Base-by-base conservation (phyloP, 805 yeast species). In the Candida loeiensis region DNA sequence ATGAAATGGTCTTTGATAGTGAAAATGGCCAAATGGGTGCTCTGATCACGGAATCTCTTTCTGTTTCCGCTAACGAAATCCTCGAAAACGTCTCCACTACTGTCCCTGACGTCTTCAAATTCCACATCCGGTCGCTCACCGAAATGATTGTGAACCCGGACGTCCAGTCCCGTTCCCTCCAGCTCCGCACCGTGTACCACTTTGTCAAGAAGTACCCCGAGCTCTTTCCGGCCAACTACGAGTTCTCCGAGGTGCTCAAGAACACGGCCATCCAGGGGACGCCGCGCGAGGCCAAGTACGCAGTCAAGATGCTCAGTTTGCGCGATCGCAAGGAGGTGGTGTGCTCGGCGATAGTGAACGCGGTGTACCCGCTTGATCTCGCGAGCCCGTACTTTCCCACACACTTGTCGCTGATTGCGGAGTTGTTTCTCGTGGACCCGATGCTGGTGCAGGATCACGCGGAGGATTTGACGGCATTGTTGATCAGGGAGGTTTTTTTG, bases 71-170 rank as follows among this genome's bases (percentile, higher is more conserved):
- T 0, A 75, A 78, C 40, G 77, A 71, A 36, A 47, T 84, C 3
- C 59, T 87, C 18, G 80, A 79, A 43, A 68, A 74, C 30, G 74
- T 85, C 2, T 79, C 95, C 0, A 50, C 57, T 2, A 67, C 74
- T 3, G 64, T 76, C 34, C 96, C 96, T 0, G 71, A 73, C 11
- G 78, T 82, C 1, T 72, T 88, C 55, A 76, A 76, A 48, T 71
- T 73, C 24, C 85, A 85, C 49, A 64, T 82, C 7, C 60, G 68
- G 4, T 70, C 72, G 5, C 61, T 88, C 40, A 64, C 71, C 3
- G 58, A 65, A 0, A 50, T 68, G 8, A 56, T 79, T 2, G 40
- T 45, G 17, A 28, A 28, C 15, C 4, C 21, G 3, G 21, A 17
- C 7, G 6, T 6, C 21, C 8, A n/a, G 12, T 6, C 16, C 21